A percentile compares a stretch with the other conserved stretches of the same genome.
phyloP scores from a whole-genome alignment of 2,329 filamentous ascomycete species.

The Clarireedia monteithiana region DNA sequence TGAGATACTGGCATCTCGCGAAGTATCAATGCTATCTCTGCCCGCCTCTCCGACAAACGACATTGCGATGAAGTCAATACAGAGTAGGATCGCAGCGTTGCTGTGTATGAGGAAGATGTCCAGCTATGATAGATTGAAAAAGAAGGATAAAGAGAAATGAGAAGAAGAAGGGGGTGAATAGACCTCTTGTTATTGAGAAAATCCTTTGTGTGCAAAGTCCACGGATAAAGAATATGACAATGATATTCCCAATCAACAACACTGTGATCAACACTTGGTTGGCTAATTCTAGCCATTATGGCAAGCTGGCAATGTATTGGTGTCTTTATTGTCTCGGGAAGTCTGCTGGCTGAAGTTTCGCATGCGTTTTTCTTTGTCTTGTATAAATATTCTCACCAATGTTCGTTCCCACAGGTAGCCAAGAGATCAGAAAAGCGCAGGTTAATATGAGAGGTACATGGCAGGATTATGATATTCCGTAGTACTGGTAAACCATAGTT shows the following conservation, averaged over 20 bases:
- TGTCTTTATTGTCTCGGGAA: conserved; percentile 31
- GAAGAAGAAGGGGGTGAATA: conserved; percentile 21
- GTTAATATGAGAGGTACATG: too few relatives aligned
- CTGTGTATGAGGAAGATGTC: background rate
- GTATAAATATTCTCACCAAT: conserved; percentile 13
- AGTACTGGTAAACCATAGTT: background rate
- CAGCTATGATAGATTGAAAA: conserved; percentile 11
- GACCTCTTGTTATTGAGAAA: conserved; percentile 24
- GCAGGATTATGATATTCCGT: too few relatives aligned
- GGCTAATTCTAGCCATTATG: conserved; percentile 26
- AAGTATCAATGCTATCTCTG: conserved; percentile 15
- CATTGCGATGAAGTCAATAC: conserved; percentile 17
- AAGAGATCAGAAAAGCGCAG: conserved; percentile 1
- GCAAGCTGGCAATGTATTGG: conserved; percentile 21
- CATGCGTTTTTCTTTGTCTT: conserved; percentile 25
- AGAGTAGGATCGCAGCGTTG: background rate
- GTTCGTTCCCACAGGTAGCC: conserved; percentile 5
- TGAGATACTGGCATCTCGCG: conserved; percentile 23
- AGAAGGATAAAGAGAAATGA: conserved; percentile 12
- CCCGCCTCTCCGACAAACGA: conserved; percentile 15
- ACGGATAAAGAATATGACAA: conserved; percentile 28
- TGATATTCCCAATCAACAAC: conserved; percentile 23
- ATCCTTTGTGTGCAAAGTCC: conserved; percentile 27
- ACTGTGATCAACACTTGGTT: conserved; percentile 18
- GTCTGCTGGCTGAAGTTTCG: conserved; percentile 21